Base-by-base conservation (phyloP, 345 rosid species). In the Cardamine resedifolia region DNA sequence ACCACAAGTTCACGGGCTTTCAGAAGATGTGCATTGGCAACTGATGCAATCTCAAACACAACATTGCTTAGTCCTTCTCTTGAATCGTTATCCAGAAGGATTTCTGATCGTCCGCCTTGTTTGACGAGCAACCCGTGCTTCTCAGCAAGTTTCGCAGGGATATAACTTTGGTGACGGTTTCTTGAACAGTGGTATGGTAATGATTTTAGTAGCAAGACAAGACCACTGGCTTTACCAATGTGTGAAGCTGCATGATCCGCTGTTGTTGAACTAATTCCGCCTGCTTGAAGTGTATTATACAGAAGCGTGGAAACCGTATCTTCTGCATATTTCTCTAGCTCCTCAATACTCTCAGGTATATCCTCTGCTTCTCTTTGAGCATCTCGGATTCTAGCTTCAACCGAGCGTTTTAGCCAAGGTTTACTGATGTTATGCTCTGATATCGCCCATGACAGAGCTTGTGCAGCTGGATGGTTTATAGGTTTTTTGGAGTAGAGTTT, bases 231-330 rank as follows among this genome's bases (percentile, higher is more conserved):
- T 76, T 94, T 94, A 45, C 97, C 97, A 18, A 89, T 80, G 72
- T 94, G 97, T 48, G 98, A 94, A 56, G 96, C 96, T 2, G 88
- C 96, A 15, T 91, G 98, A 73, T 94, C 97, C 1, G 92, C 91
- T 2, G 86, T 83, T 50, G 96, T 82, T 24, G 97, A 89, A 65
- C 66, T 85, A 52, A 91, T 83, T n/a, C 92, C 91, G 0, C 95
- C 95, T 10, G 92, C 90, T 87, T 94, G 92, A 44, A 94, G 91
- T 11, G 89, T 89, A 82, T 80, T 84, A 75, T 91, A 91, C 31
- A 94, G 77, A 76, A 94, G 87, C 8, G 95, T 88, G 0, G 97
- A 89, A 15, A 82, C 80, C 2, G 95, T 89, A 62, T 89, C 96
- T 80, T 94, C 97, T 0, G 96, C 89, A 58, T 94, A 94, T 63